Evolutionary conservation across 2,329 filamentous ascomycete genomes (phyloP).

Genomic region (Sarocladium oryzae): DNA sequence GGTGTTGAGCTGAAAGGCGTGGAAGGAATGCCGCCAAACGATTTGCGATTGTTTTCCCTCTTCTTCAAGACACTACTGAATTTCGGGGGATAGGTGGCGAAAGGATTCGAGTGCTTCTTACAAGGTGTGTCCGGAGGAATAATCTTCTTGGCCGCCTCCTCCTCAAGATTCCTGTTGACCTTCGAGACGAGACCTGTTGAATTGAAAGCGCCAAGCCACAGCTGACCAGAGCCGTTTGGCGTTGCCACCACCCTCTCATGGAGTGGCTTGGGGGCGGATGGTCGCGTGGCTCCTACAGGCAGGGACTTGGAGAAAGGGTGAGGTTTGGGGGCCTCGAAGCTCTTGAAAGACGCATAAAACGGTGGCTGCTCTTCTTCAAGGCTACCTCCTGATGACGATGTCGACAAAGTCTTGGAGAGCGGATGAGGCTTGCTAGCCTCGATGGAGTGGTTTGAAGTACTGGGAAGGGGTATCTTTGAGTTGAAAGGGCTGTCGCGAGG

Average conservation of each 20-base stretch:
- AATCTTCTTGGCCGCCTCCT: conserved; percentile 52
- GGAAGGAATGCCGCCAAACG: conserved; percentile 66
- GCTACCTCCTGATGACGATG: conserved; percentile 78
- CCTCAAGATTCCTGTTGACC: conserved; percentile 77
- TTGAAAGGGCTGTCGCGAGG: conserved; percentile 60
- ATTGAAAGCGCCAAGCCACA: conserved; percentile 78
- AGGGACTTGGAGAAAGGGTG: conserved; percentile 33
- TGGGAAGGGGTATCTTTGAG: conserved; percentile 42
- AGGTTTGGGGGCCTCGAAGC: conserved; percentile 20
- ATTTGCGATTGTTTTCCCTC: conserved; percentile 57
- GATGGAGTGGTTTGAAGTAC: conserved; percentile 32
- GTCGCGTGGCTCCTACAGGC: conserved; percentile 31
- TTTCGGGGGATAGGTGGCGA: conserved; percentile 27
- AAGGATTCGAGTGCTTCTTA: conserved; percentile 27
- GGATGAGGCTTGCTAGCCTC: conserved; percentile 60
- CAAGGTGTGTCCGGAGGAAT: conserved; percentile 92
- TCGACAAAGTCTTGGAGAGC: conserved; percentile 77
- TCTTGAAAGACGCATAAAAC: conserved; percentile 23
- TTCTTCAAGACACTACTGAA: conserved; percentile 52
- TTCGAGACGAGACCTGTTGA: conserved; percentile 95
- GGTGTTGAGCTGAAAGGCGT: conserved; percentile 69
- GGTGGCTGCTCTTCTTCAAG: conserved; percentile 58
- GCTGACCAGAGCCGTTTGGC: conserved; percentile 48
- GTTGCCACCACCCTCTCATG: conserved; percentile 32
- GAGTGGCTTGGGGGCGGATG: conserved; percentile 19